These are phyloP conservation scores for Musa schizocarpa DNA, from an alignment of 176 grass and related monocot genomes.

Conservation along the genomic window DNA sequence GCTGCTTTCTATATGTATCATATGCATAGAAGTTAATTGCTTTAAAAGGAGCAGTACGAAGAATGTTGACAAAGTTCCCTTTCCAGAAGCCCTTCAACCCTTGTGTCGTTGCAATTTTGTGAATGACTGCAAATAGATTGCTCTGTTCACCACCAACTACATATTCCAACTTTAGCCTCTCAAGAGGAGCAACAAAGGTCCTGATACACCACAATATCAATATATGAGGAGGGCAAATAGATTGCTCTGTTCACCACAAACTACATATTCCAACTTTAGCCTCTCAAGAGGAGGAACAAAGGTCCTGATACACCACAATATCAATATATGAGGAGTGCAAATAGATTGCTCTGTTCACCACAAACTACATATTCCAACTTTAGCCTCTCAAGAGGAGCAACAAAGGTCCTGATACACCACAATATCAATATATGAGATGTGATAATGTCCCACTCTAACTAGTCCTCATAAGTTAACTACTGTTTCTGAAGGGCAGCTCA, in stretches of 20 bases:
- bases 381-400: conserved; percentile 93
- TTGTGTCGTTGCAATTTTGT: conserved; percentile 68
- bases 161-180: conserved; percentile 96
- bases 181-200: conserved; percentile 94
- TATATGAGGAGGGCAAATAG: conserved; percentile 43
- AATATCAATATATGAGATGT: background rate
- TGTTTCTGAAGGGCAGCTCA: too few relatives aligned
- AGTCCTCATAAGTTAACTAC: background rate
- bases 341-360: conserved; percentile 79
- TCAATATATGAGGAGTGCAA: conserved; percentile 32
- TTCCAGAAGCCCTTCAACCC: conserved; percentile 95
- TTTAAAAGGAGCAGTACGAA: conserved; percentile 96
- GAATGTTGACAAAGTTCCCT: conserved; percentile 95
- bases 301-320: conserved; percentile 47
- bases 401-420: conserved; percentile 59
- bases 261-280: conserved; percentile 96
- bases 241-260: conserved; percentile 85
- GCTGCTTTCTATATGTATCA: conserved; percentile 84
- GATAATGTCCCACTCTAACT: background rate
- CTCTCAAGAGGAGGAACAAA: conserved; percentile 90
- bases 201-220: conserved; percentile 26
- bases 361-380: conserved; percentile 98
- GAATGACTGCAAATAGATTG: conserved; percentile 73
- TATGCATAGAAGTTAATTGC: conserved; percentile 97
- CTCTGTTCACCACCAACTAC: conserved; percentile 86